Evolutionary conservation across 768 basidiomycete genomes (phyloP).

Genomic region (Clitopilus passeckerianus): DNA sequence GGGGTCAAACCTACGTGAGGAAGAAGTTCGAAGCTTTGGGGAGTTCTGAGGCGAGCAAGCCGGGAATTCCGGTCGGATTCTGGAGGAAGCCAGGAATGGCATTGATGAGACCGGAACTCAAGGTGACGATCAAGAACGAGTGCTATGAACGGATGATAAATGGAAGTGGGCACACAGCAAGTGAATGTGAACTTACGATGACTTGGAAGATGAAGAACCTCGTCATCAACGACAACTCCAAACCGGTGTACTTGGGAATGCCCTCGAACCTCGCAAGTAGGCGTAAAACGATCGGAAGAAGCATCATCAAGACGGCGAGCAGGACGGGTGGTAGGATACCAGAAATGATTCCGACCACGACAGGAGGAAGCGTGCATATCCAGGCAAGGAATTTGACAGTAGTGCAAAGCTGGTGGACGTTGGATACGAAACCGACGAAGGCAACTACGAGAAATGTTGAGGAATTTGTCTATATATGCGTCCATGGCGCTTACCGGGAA

Average conservation of each 20-base stretch:
- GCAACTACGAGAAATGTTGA: slow-evolving; percentile 47
- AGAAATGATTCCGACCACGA: slow-evolving; percentile 74
- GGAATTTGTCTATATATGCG: neutral
- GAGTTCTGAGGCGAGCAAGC: slow-evolving; percentile 69
- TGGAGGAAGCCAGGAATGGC: slow-evolving; percentile 58
- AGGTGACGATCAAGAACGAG: slow-evolving; percentile 87
- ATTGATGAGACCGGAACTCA: slow-evolving; percentile 78
- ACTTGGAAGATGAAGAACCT: slow-evolving; percentile 92
- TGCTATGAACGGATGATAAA: slow-evolving; percentile 45
- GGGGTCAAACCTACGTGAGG: slow-evolving; percentile 53
- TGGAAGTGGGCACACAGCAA: neutral
- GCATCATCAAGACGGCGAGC: slow-evolving; percentile 87
- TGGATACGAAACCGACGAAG: slow-evolving; percentile 84
- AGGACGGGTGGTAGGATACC: slow-evolving; percentile 87
- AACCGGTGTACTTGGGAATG: slow-evolving; percentile 74
- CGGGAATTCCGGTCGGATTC: slow-evolving; percentile 67
- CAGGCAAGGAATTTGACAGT: slow-evolving; percentile 72
- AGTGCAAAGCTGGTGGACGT: slow-evolving; percentile 64
- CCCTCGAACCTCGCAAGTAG: slow-evolving; percentile 84
- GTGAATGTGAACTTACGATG: slow-evolving; percentile 50
- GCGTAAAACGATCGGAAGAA: slow-evolving; percentile 77
- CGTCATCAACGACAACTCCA: slow-evolving; percentile 91
- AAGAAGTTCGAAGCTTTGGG: slow-evolving; percentile 88
- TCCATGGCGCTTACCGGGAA: slow-evolving; percentile 53
- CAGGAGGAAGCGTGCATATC: slow-evolving; percentile 66